A percentile compares a stretch with the other conserved stretches of the same genome.
Evolutionary conservation across 2,329 filamentous ascomycete species (phyloP).

Genomic region (Aspergillus tubingensis): DNA sequence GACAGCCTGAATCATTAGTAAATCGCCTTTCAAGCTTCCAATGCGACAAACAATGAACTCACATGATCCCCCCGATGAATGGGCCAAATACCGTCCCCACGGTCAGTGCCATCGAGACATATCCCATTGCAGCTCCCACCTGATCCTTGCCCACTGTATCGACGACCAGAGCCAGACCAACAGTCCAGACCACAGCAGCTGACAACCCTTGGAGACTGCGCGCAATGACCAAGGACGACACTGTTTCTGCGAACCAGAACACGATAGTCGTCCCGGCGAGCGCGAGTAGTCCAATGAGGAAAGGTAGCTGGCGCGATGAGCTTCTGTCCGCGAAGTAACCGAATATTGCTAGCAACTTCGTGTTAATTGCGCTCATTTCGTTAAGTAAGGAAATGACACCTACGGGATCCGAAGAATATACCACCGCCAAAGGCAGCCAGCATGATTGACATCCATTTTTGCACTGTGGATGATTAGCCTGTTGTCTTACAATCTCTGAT

Average conservation of each 20-base stretch:
- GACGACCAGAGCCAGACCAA: constrained; percentile 59
- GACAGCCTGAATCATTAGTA: constrained; percentile 20
- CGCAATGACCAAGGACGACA: constrained; percentile 53
- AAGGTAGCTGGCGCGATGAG: constrained; percentile 56
- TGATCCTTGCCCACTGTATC: constrained; percentile 61
- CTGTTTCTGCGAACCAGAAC: constrained; percentile 53
- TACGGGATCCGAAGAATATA: constrained; percentile 53
- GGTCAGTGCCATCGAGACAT: constrained; percentile 53
- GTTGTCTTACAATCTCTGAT: not conserved
- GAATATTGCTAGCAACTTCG: constrained; percentile 26
- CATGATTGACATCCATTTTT: constrained; percentile 70
- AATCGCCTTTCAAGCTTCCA: not conserved
- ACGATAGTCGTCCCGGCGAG: constrained; percentile 57
- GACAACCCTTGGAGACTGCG: constrained; percentile 60
- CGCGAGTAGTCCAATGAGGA: constrained; percentile 57
- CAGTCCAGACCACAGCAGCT: constrained; percentile 62
- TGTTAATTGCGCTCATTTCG: not conserved
- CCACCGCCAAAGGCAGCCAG: constrained; percentile 70
- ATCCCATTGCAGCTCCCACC: constrained; percentile 62
- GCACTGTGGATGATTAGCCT: constrained; percentile 45
- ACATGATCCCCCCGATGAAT: constrained; percentile 60
- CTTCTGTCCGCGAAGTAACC: constrained; percentile 54
- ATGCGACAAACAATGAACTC: constrained; percentile 28
- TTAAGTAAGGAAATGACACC: constrained; percentile 3
- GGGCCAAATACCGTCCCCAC: constrained; percentile 60